Evolutionary conservation across 805 yeast species (phyloP).

Genomic region (Yarrowia sp.): DNA sequence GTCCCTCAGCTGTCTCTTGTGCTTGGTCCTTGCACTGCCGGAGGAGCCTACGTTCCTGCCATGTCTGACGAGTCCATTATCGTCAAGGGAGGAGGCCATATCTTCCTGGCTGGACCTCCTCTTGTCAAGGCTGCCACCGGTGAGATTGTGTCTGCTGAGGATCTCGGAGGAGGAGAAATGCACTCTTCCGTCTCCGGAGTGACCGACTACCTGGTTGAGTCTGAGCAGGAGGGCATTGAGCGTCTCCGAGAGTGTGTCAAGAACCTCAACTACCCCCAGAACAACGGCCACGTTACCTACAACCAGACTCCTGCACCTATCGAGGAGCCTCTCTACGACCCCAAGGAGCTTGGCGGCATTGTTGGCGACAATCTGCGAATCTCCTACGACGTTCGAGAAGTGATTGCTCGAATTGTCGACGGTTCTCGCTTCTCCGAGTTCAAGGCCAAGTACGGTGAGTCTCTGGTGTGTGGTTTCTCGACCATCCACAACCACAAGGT

Average conservation of each 20-base stretch:
- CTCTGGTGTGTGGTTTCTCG: conserved; percentile 36
- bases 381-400: conserved; percentile 37
- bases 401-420: conserved; percentile 37
- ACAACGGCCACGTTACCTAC: conserved; percentile 15
- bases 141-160: conserved; percentile 36
- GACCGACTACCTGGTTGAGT: conserved; percentile 35
- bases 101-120: conserved; percentile 39
- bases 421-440: conserved; percentile 37
- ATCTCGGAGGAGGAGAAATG: conserved; percentile 38
- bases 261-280: conserved; percentile 30
- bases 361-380: conserved; percentile 35
- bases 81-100: conserved; percentile 37
- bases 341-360: conserved; percentile 35
- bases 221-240: conserved; percentile 37
- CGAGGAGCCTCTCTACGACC: conserved; percentile 35
- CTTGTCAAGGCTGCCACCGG: conserved; percentile 40
- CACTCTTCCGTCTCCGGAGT: conserved; percentile 37
- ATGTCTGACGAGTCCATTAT: conserved; percentile 39
- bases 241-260: conserved; percentile 33
- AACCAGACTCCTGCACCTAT: conserved; percentile 24
- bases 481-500: conserved; percentile 35
- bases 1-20: conserved; percentile 37
- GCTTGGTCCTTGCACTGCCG: conserved; percentile 39
- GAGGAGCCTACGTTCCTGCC: conserved; percentile 40
- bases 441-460: conserved; percentile 35